These are phyloP conservation scores for Plantago elongata DNA, from an alignment of 257 asterid genomes.

Conservation along the genomic window DNA sequence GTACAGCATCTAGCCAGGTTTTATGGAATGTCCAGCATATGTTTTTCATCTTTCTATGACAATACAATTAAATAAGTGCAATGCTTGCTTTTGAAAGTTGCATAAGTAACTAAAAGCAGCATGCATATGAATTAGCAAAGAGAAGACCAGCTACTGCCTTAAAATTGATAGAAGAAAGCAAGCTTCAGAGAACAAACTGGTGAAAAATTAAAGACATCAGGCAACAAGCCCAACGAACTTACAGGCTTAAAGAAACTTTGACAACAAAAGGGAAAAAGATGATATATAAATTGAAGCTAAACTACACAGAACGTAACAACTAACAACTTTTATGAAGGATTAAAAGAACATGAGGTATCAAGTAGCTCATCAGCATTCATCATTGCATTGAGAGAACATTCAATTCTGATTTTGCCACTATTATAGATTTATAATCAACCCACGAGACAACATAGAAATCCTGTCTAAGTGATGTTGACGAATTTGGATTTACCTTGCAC, in stretches of 20 bases:
- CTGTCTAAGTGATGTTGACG: neutral
- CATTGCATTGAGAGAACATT: neutral
- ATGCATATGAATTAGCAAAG: neutral
- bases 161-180: neutral
- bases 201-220: neutral
- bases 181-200: neutral
- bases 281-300: neutral
- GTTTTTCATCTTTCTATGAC: neutral
- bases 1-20: neutral
- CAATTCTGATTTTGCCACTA: neutral
- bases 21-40: neutral
- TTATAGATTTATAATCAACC: no score
- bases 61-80: neutral
- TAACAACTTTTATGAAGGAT: neutral
- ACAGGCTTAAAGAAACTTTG: neutral
- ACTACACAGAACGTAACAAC: neutral
- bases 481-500: neutral
- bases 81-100: neutral
- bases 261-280: neutral
- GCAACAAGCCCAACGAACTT: neutral
- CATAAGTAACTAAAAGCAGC: neutral
- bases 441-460: neutral
- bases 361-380: constrained; percentile 9
- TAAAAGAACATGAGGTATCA: constrained; percentile 4
- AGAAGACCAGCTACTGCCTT: neutral